A percentile compares a stretch with the other conserved stretches of the same genome.
Evolutionary conservation across 257 asterid genomes (phyloP).

Genomic region (Eucommia ulmoides): DNA sequence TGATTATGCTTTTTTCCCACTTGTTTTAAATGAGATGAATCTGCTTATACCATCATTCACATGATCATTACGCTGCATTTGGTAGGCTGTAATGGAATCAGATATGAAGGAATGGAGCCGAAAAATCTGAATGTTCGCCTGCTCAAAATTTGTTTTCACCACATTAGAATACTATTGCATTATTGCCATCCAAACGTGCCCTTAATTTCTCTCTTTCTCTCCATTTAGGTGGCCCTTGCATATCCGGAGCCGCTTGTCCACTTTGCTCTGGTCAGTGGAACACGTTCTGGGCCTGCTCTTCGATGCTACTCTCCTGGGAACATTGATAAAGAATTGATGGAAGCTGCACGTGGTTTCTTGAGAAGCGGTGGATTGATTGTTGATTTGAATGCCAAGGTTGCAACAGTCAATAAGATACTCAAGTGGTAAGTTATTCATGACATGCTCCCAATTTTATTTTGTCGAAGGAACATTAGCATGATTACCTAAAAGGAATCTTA

Average conservation of each 20-base stretch:
- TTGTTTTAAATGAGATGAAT: no score
- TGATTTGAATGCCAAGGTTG: slow-evolving; percentile 43
- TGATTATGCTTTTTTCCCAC: no score
- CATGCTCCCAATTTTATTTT: background rate
- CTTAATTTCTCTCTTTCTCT: slow-evolving; percentile 4
- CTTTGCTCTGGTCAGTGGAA: slow-evolving; percentile 58
- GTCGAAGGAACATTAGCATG: no score
- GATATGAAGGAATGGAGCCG: no score
- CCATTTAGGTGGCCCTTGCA: slow-evolving; percentile 55
- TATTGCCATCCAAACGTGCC: no score
- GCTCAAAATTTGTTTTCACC: no score
- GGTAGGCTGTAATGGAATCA: no score
- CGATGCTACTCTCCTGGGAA: slow-evolving; percentile 74
- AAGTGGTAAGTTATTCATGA: slow-evolving; percentile 41
- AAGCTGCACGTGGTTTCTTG: slow-evolving; percentile 52
- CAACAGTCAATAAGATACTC: slow-evolving; percentile 39
- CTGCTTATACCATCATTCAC: no score
- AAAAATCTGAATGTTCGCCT: no score
- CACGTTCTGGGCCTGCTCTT: slow-evolving; percentile 79
- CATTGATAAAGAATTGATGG: slow-evolving; percentile 62
- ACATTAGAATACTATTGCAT: no score
- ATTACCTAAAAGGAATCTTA: no score
- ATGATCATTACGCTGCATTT: no score
- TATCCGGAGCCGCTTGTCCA: slow-evolving; percentile 77
- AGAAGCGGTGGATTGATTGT: slow-evolving; percentile 48